Evolutionary conservation across 768 basidiomycete genomes (phyloP), one percentile per base, ranked within the genome.

Genomic region (Suillus subluteus): DNA sequence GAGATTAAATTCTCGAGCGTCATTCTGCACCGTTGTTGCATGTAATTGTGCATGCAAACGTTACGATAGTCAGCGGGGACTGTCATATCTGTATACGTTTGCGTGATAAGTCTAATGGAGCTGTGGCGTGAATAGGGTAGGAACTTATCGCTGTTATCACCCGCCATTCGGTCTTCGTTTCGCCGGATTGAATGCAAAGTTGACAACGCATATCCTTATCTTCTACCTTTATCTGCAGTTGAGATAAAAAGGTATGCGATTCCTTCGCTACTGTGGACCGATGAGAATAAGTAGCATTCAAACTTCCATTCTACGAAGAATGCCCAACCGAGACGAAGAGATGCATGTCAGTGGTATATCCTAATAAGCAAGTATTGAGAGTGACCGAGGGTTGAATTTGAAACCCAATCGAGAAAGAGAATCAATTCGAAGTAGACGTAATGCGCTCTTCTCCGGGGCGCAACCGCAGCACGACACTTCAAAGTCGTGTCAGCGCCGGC

Each of bases 191-290:
- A 40, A 61, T 12, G 8, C 41, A 32, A 30, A 41, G 3, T 18
- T 61, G 26, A 61, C 6, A 11, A 16, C 23, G 30, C 11, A 55
- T 55, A 55, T 30, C 23, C 59, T 61, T 61, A 61, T 61, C 59
- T 61, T 32, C 59, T 61, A 12, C 12, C 41, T 41, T 61, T 61
- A 61, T 61, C 41, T 21, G 41, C 26, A n/a, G 26, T 30, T 38
- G 40, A 41, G 40, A 30, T 41, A 26, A 59, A 26, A 18, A 32
- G 11, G 41, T 6, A 21, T 61, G n/a, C 11, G 30, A 8, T 61
- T 30, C 8, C 38, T 26, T 59, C 40, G 58, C 58, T 18, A 30
- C 18, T 41, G 15, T 16, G 38, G 58, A 58, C 40, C 18, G 18
- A 30, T 43, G 59, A 43, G 26, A 18, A 43, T 30, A 56, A n/a